Conservation (phyloP, 148 eudicot species). For the Vaccinium vitisidaea region DNA sequence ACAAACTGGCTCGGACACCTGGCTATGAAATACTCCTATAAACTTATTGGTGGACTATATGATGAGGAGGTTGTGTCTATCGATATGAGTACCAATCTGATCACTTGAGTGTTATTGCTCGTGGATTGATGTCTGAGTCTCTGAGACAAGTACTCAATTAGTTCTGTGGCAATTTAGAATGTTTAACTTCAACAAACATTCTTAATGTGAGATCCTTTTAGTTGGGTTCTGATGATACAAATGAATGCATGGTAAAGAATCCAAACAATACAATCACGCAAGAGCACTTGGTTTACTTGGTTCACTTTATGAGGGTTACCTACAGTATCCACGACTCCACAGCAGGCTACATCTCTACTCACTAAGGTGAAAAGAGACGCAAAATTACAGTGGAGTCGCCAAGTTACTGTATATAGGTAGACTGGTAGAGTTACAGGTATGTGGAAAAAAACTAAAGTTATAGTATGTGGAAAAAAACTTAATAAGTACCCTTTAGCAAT, state of each 20-base stretch:
- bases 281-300: not conserved
- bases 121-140: not conserved
- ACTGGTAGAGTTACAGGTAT: not conserved
- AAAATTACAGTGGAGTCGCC: not conserved
- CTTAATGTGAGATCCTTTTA: not conserved
- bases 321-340: not conserved
- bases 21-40: too few species aligned
- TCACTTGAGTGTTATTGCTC: not conserved
- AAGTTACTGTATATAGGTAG: not conserved
- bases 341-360: not conserved
- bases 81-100: not conserved
- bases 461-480: not conserved
- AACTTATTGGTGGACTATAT: too few species aligned
- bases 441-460: not conserved
- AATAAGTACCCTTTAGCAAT: not conserved
- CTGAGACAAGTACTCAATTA: too few species aligned
- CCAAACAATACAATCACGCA: not conserved
- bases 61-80: too few species aligned
- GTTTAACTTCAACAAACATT: not conserved
- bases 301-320: not conserved
- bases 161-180: not conserved
- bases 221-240: not conserved
- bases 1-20: too few species aligned
- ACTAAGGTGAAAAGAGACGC: not conserved
- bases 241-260: not conserved